These are phyloP conservation scores for Alternaria atra DNA, from an alignment of 2,329 filamentous ascomycete genomes.

Conservation along the genomic window DNA sequence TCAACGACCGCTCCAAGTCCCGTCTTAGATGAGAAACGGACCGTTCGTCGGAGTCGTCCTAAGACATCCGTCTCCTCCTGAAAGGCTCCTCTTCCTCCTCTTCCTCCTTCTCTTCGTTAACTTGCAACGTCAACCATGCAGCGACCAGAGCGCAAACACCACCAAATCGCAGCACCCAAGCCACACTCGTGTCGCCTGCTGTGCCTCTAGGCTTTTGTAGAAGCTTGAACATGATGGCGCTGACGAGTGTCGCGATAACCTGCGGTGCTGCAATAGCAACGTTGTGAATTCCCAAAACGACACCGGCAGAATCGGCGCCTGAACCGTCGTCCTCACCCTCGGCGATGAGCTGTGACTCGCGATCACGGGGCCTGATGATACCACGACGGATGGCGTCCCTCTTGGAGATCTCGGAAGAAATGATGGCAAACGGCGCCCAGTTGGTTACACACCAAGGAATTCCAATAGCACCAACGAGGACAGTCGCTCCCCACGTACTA, in stretches of 20 bases:
- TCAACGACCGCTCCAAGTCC: slow-evolving; percentile 22
- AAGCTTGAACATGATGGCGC: slow-evolving; percentile 82
- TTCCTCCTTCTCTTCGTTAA: slow-evolving; percentile 66
- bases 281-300: slow-evolving; percentile 94
- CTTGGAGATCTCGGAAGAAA: slow-evolving; percentile 88
- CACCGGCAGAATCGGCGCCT: slow-evolving; percentile 79
- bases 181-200: slow-evolving; percentile 86
- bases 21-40: slow-evolving; percentile 16
- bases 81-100: slow-evolving; percentile 33
- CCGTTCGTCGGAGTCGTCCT: slow-evolving; percentile 25
- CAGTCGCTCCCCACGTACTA: slow-evolving; percentile 74
- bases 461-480: slow-evolving; percentile 81
- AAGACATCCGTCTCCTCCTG: slow-evolving; percentile 34
- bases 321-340: slow-evolving; percentile 63
- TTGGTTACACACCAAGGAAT: slow-evolving; percentile 92
- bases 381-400: slow-evolving; percentile 74
- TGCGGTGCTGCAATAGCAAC: slow-evolving; percentile 92
- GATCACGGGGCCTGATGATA: slow-evolving; percentile 52
- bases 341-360: slow-evolving; percentile 53
- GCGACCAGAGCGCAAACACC: slow-evolving; percentile 81
- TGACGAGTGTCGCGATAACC: slow-evolving; percentile 86
- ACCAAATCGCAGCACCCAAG: slow-evolving; percentile 85
- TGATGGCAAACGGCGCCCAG: slow-evolving; percentile 96
- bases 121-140: slow-evolving; percentile 73
- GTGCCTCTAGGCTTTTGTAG: slow-evolving; percentile 87